phyloP scores from a whole-genome alignment of 2,329 filamentous ascomycete genomes.

The Clathrospora elynae region DNA sequence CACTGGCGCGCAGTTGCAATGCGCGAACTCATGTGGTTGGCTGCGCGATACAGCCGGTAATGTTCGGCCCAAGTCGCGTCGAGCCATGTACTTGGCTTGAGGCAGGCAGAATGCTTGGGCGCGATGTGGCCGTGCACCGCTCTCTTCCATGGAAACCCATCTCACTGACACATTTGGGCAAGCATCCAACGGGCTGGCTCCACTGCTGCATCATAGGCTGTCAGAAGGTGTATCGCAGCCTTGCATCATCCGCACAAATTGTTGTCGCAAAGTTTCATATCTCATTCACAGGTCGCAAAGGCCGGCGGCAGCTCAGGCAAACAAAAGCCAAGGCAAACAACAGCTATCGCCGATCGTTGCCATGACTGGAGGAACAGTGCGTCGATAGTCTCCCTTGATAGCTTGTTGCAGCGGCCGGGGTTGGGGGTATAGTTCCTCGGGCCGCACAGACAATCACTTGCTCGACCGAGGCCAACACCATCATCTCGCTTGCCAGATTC shows the following conservation, averaged over 20 bases:
- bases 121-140: conserved; percentile 23
- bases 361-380: conserved; percentile 20
- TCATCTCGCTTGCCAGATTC: conserved; percentile 4
- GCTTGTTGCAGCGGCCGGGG: conserved; percentile 10
- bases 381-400: conserved; percentile 13
- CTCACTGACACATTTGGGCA: conserved; percentile 27
- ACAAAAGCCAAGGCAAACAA: conserved; percentile 7
- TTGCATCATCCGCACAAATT: conserved; percentile 16
- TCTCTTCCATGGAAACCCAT: conserved; percentile 33
- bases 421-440: conserved; percentile 11
- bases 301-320: neutral
- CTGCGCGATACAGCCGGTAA: conserved; percentile 25
- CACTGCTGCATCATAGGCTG: conserved; percentile 25
- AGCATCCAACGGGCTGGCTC: conserved; percentile 34
- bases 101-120: too few species aligned
- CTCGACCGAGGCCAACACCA: conserved; percentile 3
- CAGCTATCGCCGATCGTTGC: conserved; percentile 1
- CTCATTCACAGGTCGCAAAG: conserved; percentile 1
- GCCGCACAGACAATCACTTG: conserved; percentile 14
- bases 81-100: conserved; percentile 8
- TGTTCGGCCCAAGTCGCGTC: conserved; percentile 21
- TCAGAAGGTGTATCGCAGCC: conserved; percentile 21
- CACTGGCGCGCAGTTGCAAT: conserved; percentile 9
- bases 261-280: conserved; percentile 26
- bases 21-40: conserved; percentile 21